Base-by-base conservation (phyloP, 352 stramenopile species). In the Pythium diclinum region DNA sequence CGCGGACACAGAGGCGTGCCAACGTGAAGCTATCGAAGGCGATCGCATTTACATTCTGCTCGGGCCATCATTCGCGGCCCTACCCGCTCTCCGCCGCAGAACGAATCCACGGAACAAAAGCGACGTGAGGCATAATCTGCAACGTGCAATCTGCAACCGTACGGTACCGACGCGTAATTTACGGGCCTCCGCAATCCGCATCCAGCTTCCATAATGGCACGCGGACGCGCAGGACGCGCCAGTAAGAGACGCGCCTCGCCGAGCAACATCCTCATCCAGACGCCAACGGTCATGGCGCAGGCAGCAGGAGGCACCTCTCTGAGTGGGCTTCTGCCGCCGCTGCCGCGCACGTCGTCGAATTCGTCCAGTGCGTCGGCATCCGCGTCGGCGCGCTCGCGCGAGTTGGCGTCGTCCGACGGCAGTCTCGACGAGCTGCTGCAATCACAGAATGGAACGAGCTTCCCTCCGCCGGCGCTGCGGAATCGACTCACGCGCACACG, bases 241-340 rank as follows among this genome's bases (percentile, higher is more conserved):
- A 63, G 25, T 48, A 63, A 63, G 58, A 30, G 58, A 51, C 58
- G 58, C 58, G 58, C 58, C n/a, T 23, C 59, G 49, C 59, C 59
- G 17, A 46, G 7, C 3, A 38, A 51, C 59, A 59, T 59, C 52
- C 59, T 44, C 36, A 44, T 66, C 23, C 59, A 66, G 59, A 66
- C 59, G 40, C 59, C 49, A n/a, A 33, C 47, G 48, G 46, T 47
- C n/a, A 49, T 48, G 58, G 14, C 47, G 21, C 49, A 48, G 23
- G 49, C 58, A 9, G 49, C 58, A 9, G 47, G 10, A 19, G 33
- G 34, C 25, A 28, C 25, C 54, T 33, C 23, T 21, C 19, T 36
- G 23, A 32, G 23, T 14, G 23, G 48, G 11, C 48, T 36, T 9
- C 48, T 36, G 46, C 21, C 48, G 38, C 23, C 52, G 51, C 51